Evolutionary conservation across 2,329 filamentous ascomycete genomes (phyloP), one percentile per base, ranked within the genome.

Genomic region (Verticillium klebahnii): DNA sequence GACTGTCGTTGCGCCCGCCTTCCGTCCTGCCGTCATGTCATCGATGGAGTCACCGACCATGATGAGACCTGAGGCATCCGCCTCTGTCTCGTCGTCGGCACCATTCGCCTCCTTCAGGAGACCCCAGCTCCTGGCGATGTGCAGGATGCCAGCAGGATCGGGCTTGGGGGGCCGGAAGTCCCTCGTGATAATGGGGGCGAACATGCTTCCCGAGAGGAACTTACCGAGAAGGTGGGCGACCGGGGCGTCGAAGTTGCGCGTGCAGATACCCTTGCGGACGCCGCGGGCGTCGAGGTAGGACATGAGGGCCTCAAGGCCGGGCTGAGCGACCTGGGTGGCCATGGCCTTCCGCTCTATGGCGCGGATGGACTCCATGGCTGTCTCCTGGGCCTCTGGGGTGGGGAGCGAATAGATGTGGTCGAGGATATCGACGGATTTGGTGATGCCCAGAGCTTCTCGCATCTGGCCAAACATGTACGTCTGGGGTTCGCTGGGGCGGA

Each of bases 381-480:
- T 74, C 60, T 85, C 79, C 69, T 89, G 88, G 59, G 75, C 70
- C 14, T 85, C 75, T 0, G 76, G 69, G 3, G 82, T 80, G 0
- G 93, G 87, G 0, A 98, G 87, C 2, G 82, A 77, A 72, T 93
- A 89, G 72, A 97, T 88, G 78, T 98, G 91, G 64, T 93, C 89
- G 52, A 99, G 88, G 72, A 99, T 98, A 76, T 99, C 95, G 70
- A 82, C 79, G 39, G 80, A 76, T 72, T 89, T 89, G 65, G 85
- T 74, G 68, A 98, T 97, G 58, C 80, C 82, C 17, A 98, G 84
- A 8, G 86, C 89, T 15, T 78, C 72, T 66, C 89, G 89, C 94
- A 99, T 98, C 71, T 96, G 84, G 23, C 77, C 75, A 77, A 98
- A 98, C 94, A 98, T 99, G 83, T 97, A 92, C 68, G 90, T 95